Evolutionary conservation across 257 asterid genomes (phyloP), one percentile per base, ranked within the genome.

Genomic region (Solanum chiquidenum): DNA sequence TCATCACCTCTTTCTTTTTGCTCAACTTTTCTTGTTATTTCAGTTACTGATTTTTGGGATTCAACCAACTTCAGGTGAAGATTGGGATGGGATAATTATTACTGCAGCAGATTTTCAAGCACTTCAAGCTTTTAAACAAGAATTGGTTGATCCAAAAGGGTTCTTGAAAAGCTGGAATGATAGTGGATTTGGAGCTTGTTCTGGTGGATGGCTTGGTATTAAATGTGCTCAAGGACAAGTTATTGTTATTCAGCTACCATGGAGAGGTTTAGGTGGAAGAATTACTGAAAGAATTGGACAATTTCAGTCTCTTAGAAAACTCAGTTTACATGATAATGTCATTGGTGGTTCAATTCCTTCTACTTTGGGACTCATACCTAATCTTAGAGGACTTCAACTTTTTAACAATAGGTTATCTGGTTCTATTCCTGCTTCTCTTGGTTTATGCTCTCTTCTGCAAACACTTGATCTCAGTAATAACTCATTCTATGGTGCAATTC

Each of bases 201-300:
- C 98, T 8, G 99, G 99, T 75, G 88, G 90, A 12, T 96, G 99
- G 99, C 86, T 68, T 34, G 99, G 99, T 31, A 95, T 97, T 55
- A 97, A 97, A 87, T 96, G 99, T 89, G 98, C 99, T 71, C 92
- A 92, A 52, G 99, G 99, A 11, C 98, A 96, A 83, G 99, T 97
- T 58, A 97, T 97, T 7, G 98, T 97, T 1, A 95, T 97, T 58
- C 98, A 96, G 93, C 98, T 97, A 7, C 99, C 99, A 3, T 97
- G 99, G 99, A 90, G 93, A 76, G 94, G 97, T 1, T 88, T 97
- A 73, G 93, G 95, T 79, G 99, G 99, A 37, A 91, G 93, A 86
- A 84, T 97, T 77, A 93, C 97, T 7, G 94, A 92, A 12, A 94
- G 92, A n/a, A 93, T 97, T 46, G 97, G 96, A 27, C 98, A 96